Conservation (phyloP, 257 asterid genomes). For the Rhazya stricta region DNA sequence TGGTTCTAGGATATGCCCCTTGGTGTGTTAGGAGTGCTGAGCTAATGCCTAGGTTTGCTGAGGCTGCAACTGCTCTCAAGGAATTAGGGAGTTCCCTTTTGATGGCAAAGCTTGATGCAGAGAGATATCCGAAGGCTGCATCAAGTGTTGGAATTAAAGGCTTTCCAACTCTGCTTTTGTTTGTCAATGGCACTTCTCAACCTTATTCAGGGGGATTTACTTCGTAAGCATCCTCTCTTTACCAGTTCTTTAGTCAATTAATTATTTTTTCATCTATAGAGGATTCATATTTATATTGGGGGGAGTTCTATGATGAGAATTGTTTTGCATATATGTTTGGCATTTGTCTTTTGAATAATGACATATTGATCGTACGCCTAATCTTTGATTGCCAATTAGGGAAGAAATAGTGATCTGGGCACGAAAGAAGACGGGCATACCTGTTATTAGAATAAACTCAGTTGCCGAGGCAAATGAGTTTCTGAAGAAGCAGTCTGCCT, state of each 20-base stretch:
- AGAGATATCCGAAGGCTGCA: conserved; percentile 74
- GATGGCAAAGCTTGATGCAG: conserved; percentile 87
- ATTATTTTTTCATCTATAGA: background rate
- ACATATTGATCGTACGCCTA: conserved; percentile 11
- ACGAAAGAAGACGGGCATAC: conserved; percentile 82
- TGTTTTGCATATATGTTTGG: background rate
- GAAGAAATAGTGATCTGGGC: conserved; percentile 90
- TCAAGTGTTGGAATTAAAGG: conserved; percentile 69
- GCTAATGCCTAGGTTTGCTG: conserved; percentile 91
- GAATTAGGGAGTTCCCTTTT: conserved; percentile 50
- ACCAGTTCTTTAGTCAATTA: conserved; percentile 12
- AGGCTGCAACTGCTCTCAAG: conserved; percentile 82
- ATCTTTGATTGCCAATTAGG: conserved; percentile 31
- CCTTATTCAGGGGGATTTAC: conserved; percentile 90
- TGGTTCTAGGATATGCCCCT: conserved; percentile 90
- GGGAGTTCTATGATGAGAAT: background rate
- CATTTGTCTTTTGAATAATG: background rate
- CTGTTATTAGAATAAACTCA: conserved; percentile 55
- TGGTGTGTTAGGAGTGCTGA: conserved; percentile 94
- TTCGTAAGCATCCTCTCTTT: conserved; percentile 45
- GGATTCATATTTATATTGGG: background rate
- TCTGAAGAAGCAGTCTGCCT: conserved; percentile 57
- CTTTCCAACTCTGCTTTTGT: conserved; percentile 75
- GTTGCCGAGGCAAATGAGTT: conserved; percentile 60
- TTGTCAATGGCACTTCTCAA: conserved; percentile 72